Conservation (phyloP, 371 early-diverging fungal species). For the Mucor irregularis region DNA sequence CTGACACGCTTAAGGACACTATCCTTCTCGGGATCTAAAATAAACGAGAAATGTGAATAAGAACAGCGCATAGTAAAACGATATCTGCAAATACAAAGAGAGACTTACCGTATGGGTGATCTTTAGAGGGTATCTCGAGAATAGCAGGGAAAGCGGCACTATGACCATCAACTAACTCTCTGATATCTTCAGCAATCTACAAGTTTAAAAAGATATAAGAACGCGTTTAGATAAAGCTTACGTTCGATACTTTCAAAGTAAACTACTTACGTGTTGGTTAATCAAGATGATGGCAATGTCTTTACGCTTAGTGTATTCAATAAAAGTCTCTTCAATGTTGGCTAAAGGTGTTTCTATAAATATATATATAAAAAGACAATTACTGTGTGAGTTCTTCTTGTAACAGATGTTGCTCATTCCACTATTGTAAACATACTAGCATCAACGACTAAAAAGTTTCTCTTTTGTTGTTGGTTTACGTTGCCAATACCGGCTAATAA, state of each 20-base stretch:
- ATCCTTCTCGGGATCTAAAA: slow-evolving; percentile 80
- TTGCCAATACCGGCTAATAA: slow-evolving; percentile 97
- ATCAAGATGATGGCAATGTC: slow-evolving; percentile 98
- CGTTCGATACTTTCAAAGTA: background rate
- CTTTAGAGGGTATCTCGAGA: slow-evolving; percentile 98
- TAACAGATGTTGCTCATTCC: slow-evolving; percentile 30
- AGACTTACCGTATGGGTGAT: slow-evolving; percentile 88
- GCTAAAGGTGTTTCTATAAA: slow-evolving; percentile 84
- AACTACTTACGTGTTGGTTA: slow-evolving; percentile 87
- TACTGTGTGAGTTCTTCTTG: background rate
- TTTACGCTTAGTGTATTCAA: slow-evolving; percentile 86
- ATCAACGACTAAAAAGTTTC: slow-evolving; percentile 96
- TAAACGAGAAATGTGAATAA: background rate
- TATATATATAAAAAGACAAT: background rate
- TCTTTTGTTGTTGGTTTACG: slow-evolving; percentile 77
- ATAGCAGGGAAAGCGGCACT: slow-evolving; percentile 93
- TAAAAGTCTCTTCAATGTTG: slow-evolving; percentile 88
- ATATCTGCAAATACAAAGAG: too few species aligned
- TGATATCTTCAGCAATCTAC: slow-evolving; percentile 93
- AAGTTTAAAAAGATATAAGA: background rate
- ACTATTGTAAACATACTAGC: slow-evolving; percentile 57
- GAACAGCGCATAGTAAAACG: background rate
- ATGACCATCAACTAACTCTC: slow-evolving; percentile 88
- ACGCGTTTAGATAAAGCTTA: background rate
- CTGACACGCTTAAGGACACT: slow-evolving; percentile 96